Percentiles rank a stretch among this genome's conserved stretches.
phyloP scores from a whole-genome alignment of 1,139 yeast species.

The Debaryomyces fabryi region DNA sequence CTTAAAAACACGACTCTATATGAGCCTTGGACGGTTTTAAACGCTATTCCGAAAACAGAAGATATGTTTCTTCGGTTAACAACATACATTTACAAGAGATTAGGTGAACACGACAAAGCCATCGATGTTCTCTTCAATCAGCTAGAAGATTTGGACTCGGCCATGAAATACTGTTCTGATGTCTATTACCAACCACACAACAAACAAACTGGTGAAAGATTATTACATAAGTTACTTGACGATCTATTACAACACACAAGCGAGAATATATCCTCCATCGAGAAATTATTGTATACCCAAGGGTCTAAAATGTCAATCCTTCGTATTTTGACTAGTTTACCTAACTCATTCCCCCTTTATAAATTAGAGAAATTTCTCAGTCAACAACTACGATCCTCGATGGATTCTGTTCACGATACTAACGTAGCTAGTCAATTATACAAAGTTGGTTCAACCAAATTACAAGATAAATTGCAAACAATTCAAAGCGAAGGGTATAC shows the following conservation, averaged over 20 bases:
- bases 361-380: conserved; percentile 50
- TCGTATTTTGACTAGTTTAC: conserved; percentile 54
- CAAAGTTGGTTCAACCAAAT: conserved; percentile 39
- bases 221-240: conserved; percentile 42
- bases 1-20: conserved; percentile 38
- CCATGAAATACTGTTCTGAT: conserved; percentile 63
- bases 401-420: conserved; percentile 28
- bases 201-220: conserved; percentile 37
- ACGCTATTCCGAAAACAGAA: conserved; percentile 40
- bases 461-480: conserved; percentile 39
- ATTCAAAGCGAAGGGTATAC: conserved; percentile 38
- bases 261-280: conserved; percentile 40
- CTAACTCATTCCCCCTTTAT: conserved; percentile 48
- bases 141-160: conserved; percentile 56
- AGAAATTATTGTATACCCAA: conserved; percentile 47
- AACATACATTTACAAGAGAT: conserved; percentile 59
- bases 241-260: conserved; percentile 38
- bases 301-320: conserved; percentile 58
- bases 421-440: conserved; percentile 36
- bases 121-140: conserved; percentile 64
- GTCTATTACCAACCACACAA: conserved; percentile 44
- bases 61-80: conserved; percentile 46
- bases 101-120: conserved; percentile 67
- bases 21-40: conserved; percentile 51
- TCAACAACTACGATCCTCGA: conserved; percentile 44